phyloP scores from a whole-genome alignment of 2,329 filamentous ascomycete genomes.

The Colletotrichum musicola region DNA sequence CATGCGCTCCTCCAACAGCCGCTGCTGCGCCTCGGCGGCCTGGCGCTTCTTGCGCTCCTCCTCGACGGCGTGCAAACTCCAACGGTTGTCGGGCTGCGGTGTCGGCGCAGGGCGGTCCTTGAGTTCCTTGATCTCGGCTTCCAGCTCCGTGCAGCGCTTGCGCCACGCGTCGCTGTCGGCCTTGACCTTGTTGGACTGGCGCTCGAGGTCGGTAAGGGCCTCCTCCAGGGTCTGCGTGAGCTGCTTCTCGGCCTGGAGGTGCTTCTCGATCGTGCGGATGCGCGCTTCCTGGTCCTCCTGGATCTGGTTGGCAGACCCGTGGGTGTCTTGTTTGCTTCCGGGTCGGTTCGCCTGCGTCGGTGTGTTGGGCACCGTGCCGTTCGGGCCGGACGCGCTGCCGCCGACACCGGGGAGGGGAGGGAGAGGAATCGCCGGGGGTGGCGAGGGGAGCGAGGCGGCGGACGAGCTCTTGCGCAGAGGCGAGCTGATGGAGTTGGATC shows the following conservation, averaged over 20 bases:
- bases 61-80: conserved; percentile 90
- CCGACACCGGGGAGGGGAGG: conserved; percentile 82
- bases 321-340: conserved; percentile 78
- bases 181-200: conserved; percentile 92
- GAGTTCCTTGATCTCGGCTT: conserved; percentile 77
- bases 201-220: conserved; percentile 92
- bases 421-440: conserved; percentile 94
- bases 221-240: conserved; percentile 96
- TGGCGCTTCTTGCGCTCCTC: conserved; percentile 94
- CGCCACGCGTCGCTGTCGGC: conserved; percentile 90
- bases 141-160: conserved; percentile 83
- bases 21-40: conserved; percentile 88
- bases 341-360: conserved; percentile 73
- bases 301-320: conserved; percentile 77
- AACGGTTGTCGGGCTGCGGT: conserved; percentile 67
- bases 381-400: conserved; percentile 52
- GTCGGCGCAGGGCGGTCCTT: conserved; percentile 62
- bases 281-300: conserved; percentile 96
- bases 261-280: conserved; percentile 96
- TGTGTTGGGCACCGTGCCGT: conserved; percentile 60
- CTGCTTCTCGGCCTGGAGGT: conserved; percentile 95
- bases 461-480: conserved; percentile 88
- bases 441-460: conserved; percentile 87
- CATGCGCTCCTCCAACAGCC: conserved; percentile 94
- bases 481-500: conserved; percentile 72